A percentile compares a stretch with the other conserved stretches of the same genome.
Conservation (phyloP, 306 rosid species). For the Medicago lupulina region DNA sequence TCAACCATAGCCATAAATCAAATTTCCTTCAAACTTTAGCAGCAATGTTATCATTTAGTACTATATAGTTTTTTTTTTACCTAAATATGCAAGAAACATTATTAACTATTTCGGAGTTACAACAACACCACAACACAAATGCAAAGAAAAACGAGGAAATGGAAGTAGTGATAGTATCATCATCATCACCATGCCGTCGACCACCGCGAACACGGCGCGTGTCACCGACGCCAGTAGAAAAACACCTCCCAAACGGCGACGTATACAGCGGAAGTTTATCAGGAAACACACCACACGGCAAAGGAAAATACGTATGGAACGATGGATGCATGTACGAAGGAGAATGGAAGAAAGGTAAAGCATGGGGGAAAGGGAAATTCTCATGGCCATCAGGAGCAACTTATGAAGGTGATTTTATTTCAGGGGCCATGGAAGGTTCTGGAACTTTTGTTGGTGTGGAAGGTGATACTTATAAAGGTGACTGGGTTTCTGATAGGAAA, state of each 20-base stretch:
- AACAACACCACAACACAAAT: neutral
- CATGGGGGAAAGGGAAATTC: conserved; percentile 56
- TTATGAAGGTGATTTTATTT: conserved; percentile 56
- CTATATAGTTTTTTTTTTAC: too few species aligned
- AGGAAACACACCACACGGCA: conserved; percentile 57
- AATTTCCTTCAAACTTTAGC: neutral
- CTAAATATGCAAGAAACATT: conserved; percentile 56
- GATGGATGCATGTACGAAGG: conserved; percentile 69
- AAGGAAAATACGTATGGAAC: conserved; percentile 59
- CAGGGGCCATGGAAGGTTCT: conserved; percentile 55
- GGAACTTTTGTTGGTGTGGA: conserved; percentile 52
- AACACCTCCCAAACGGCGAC: conserved; percentile 54
- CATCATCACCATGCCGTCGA: conserved; percentile 38
- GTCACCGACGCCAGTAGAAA: conserved; percentile 39
- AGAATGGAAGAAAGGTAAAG: conserved; percentile 54
- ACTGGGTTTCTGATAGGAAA: conserved; percentile 49
- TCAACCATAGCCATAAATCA: neutral
- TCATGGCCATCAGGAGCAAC: conserved; percentile 67
- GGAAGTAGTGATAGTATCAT: conserved; percentile 41
- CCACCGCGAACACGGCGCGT: conserved; percentile 31
- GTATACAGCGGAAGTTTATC: conserved; percentile 51
- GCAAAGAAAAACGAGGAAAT: conserved; percentile 34
- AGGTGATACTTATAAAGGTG: conserved; percentile 51
- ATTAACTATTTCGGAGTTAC: conserved; percentile 43
- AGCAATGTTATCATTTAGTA: too few species aligned